Evolutionary conservation across 331 rosid species (phyloP).

Genomic region (Acacia concinna): DNA sequence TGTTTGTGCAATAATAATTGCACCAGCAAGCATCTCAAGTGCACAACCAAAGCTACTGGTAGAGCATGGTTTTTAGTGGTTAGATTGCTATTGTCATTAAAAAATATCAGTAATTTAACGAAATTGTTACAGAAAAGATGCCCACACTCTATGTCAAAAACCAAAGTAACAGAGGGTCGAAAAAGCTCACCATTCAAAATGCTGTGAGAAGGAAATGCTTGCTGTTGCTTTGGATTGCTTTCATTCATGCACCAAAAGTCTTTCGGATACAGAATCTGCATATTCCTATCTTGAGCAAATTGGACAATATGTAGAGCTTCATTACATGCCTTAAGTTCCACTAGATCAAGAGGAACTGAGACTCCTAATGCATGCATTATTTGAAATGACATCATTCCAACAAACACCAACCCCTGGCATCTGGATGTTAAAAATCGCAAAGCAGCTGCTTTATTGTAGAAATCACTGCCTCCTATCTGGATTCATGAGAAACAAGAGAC

Average conservation of each 20-base stretch:
- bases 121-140: neutral
- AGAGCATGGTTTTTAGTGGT: neutral
- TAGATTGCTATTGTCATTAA: neutral
- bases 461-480: constrained; percentile 86
- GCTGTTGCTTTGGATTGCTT: constrained; percentile 45
- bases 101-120: neutral
- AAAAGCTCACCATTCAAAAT: constrained; percentile 65
- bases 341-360: constrained; percentile 55
- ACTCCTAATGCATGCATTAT: constrained; percentile 76
- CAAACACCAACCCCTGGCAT: constrained; percentile 71
- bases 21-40: neutral
- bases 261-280: constrained; percentile 67
- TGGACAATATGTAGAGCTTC: constrained; percentile 58
- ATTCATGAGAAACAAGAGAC: constrained; percentile 28
- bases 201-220: constrained; percentile 56
- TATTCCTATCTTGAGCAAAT: constrained; percentile 48
- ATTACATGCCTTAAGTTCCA: constrained; percentile 49
- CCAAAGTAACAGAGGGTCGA: constrained; percentile 1
- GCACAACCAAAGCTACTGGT: neutral
- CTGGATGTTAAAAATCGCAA: constrained; percentile 67
- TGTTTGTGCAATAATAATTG: neutral
- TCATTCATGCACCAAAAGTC: constrained; percentile 80
- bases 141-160: neutral
- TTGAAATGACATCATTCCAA: constrained; percentile 92
- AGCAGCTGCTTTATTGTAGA: constrained; percentile 68